Percentiles rank a stretch among this genome's conserved stretches.
These are phyloP conservation scores for Calonectria ilicicola DNA, from an alignment of 2,329 filamentous ascomycete genomes.

Conservation along the genomic window DNA sequence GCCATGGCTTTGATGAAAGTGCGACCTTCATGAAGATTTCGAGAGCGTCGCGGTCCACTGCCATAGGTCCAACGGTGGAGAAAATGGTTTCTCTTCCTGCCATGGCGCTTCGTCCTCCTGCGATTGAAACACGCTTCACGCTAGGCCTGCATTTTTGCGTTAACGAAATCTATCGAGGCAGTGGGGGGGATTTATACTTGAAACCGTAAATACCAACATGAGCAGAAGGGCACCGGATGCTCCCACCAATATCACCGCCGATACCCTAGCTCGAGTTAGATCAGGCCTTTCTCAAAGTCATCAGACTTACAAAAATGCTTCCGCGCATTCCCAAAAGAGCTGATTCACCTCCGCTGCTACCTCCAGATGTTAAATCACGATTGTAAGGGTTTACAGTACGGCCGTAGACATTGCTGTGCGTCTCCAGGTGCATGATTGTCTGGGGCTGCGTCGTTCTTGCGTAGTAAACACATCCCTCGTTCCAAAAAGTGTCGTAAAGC, in stretches of 20 bases:
- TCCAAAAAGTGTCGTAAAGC: conserved; percentile 45
- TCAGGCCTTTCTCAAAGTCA: fast-evolving
- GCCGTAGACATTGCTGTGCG: conserved; percentile 72
- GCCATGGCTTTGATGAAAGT: conserved; percentile 48
- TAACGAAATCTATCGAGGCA: conserved; percentile 14
- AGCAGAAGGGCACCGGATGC: conserved; percentile 51
- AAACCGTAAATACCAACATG: conserved; percentile 52
- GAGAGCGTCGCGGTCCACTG: conserved; percentile 48
- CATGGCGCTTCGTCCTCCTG: conserved; percentile 43
- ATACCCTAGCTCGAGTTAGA: conserved; percentile 43
- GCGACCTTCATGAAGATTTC: conserved; percentile 51
- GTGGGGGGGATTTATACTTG: conserved; percentile 30
- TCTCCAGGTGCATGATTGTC: conserved; percentile 67
- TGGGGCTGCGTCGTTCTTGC: conserved; percentile 78
- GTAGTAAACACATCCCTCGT: conserved; percentile 53
- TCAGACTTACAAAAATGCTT: conserved; percentile 47
- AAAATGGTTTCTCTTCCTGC: conserved; percentile 51
- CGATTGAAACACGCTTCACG: conserved; percentile 44
- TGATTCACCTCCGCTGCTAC: conserved; percentile 70
- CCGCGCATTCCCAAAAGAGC: conserved; percentile 56
- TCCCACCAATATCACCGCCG: conserved; percentile 57
- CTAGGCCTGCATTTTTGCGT: conserved; percentile 42
- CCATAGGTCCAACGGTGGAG: conserved; percentile 49
- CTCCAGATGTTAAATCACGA: conserved; percentile 69
- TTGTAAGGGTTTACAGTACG: conserved; percentile 74